Evolutionary conservation across 768 basidiomycete genomes (phyloP).

Genomic region (Leccinum truebloodii): DNA sequence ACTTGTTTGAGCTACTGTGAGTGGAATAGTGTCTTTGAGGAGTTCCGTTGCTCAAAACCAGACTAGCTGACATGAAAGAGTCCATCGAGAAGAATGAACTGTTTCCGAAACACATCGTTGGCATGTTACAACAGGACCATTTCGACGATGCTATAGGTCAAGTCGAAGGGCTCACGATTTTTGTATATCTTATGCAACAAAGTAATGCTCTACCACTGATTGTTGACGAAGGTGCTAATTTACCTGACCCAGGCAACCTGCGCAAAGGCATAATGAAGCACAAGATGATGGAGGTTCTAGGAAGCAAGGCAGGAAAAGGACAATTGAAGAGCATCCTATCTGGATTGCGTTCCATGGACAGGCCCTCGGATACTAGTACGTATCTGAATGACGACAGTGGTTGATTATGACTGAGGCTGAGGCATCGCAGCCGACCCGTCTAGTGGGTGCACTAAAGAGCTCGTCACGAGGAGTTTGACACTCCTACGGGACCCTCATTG

Average conservation of each 20-base stretch:
- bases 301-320: constrained; percentile 17
- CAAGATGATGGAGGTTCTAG: constrained; percentile 19
- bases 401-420: too few relatives aligned
- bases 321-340: constrained; percentile 19
- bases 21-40: background rate
- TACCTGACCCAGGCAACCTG: constrained; percentile 8
- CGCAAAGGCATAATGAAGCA: constrained; percentile 11
- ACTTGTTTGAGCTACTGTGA: constrained; percentile 18
- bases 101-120: constrained; percentile 13
- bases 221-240: constrained; percentile 1
- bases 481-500: constrained; percentile 5
- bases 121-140: constrained; percentile 23
- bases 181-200: constrained; percentile 20
- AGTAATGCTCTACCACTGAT: constrained; percentile 8
- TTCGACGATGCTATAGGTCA: constrained; percentile 26
- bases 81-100: constrained; percentile 2
- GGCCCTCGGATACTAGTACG: constrained; percentile 7
- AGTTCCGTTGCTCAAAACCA: background rate
- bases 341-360: constrained; percentile 12
- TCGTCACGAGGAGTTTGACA: constrained; percentile 14
- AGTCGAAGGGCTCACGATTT: constrained; percentile 28
- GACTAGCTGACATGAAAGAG: constrained; percentile 17
- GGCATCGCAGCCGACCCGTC: background rate
- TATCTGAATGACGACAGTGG: background rate
- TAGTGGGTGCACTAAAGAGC: background rate